These are phyloP conservation scores for Plantago coronopus DNA, from an alignment of 305 asterid species.

Conservation along the genomic window DNA sequence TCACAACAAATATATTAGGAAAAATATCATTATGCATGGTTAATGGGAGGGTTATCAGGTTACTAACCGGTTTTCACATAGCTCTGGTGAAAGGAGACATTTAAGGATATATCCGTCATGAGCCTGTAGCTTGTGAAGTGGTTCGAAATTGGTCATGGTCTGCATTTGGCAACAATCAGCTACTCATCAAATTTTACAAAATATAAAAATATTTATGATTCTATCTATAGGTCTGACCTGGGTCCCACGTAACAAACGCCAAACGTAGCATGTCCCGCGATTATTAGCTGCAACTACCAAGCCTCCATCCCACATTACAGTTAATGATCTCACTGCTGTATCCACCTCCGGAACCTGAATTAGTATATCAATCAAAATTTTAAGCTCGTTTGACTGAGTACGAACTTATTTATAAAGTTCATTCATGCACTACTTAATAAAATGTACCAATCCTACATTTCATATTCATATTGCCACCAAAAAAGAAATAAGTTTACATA, in stretches of 20 bases:
- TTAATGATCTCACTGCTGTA: conserved; percentile 83
- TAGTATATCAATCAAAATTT: conserved; percentile 2
- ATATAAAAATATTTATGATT: conserved; percentile 2
- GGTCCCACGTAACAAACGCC: conserved; percentile 88
- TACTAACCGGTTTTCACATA: conserved; percentile 75
- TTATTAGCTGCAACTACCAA: conserved; percentile 93
- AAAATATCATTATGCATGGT: too few relatives aligned
- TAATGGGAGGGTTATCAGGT: background rate
- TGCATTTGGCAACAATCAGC: conserved; percentile 32
- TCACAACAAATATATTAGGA: background rate
- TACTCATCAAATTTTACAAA: conserved; percentile 1
- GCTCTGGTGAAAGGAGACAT: conserved; percentile 90
- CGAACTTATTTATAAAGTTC: too few relatives aligned
- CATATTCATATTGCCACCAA: too few relatives aligned
- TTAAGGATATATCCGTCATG: conserved; percentile 89
- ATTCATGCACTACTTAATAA: too few relatives aligned
- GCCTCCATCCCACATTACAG: conserved; percentile 99
- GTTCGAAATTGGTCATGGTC: conserved; percentile 97
- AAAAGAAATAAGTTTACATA: too few relatives aligned
- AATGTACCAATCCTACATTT: too few relatives aligned
- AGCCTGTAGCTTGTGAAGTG: conserved; percentile 92
- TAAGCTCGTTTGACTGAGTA: background rate
- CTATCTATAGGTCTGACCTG: conserved; percentile 44
- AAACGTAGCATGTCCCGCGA: conserved; percentile 83
- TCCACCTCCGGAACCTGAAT: conserved; percentile 94